Conservation (phyloP, 257 asterid genomes). For the Solanum sejunctum region DNA sequence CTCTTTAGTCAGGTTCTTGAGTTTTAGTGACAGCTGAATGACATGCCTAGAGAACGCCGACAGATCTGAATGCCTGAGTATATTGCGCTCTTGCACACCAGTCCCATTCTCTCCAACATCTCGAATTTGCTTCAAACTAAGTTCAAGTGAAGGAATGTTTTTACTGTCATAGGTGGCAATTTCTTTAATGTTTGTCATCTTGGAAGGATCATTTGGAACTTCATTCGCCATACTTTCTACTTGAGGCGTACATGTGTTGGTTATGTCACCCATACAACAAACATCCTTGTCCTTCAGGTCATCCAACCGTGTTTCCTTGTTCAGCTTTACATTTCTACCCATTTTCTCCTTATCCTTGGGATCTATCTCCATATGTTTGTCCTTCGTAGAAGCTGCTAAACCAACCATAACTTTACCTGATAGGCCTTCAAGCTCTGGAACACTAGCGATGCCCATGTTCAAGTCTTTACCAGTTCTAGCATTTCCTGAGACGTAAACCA, state of each 20-base stretch:
- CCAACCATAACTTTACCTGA: background rate
- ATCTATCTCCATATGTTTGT: background rate
- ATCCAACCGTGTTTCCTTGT: constrained; percentile 4
- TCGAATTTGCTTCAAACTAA: constrained; percentile 21
- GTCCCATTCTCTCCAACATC: constrained; percentile 18
- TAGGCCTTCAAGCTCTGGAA: constrained; percentile 12
- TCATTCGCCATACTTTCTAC: constrained; percentile 9
- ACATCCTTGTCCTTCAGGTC: constrained; percentile 11
- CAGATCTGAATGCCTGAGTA: constrained; percentile 32
- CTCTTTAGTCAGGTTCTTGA: background rate
- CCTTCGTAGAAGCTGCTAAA: constrained; percentile 3
- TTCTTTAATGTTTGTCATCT: constrained; percentile 7
- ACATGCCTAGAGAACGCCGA: constrained; percentile 41
- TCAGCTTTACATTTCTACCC: constrained; percentile 8
- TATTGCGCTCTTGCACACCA: constrained; percentile 24
- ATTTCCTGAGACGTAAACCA: constrained; percentile 7
- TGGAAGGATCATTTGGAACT: constrained; percentile 12
- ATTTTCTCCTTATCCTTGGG: constrained; percentile 8
- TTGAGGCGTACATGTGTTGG: constrained; percentile 3
- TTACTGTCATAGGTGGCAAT: constrained; percentile 8
- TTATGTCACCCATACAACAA: constrained; percentile 6
- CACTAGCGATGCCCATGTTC: constrained; percentile 12
- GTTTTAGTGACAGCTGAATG: background rate
- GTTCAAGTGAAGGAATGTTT: constrained; percentile 23
- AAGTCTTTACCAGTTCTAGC: constrained; percentile 20